Evolutionary conservation across 495 filamentous ascomycete species (phyloP), one percentile per base, ranked within the genome.

Genomic region (Cenococcum geophilum): DNA sequence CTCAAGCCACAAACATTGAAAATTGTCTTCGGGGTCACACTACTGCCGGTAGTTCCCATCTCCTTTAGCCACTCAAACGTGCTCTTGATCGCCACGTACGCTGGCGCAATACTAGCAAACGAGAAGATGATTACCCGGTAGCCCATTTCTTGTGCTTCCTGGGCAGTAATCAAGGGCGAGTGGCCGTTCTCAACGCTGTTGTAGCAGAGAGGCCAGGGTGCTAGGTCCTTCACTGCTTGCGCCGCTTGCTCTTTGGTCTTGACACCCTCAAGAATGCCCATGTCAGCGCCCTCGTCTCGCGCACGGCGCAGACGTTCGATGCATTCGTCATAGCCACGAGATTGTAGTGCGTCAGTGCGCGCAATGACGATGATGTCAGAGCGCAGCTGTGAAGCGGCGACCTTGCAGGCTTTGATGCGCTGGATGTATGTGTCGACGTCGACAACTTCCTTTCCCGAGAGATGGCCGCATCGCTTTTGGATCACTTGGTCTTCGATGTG

Each of bases 401-500:
- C 40, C 10, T 62, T 55, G 11, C 60, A 61, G 1, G 69, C 67
- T 55, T 60, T 62, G 34, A 73, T 66, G n/a, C 70, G 60, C 16
- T 21, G 25, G n/a, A 60, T 43, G 45, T 62, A 73, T 6, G 23
- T 58, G 21, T 68, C 64, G 14, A 54, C 23, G 23, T 62, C 63
- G 1, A 73, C 69, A 4, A 73, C 51, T 34, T 70, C 59, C 59
- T 73, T 73, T 6, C 70, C 70, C 5, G 25, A 25, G 5, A 73
- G 61, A 57, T 73, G 70, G 16, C 70, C 70, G 55, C 70, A 73
- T 20, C 71, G 67, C 59, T 73, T 73, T 48, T 62, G 57, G 51
- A 61, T 53, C 4, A 70, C 67, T 36, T 73, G 70, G 59, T 73
- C 71, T 59, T 73, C 71, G 49, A 73, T 61, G 51, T 73, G 71